These are phyloP conservation scores for Glaciozyma martinii DNA, from an alignment of 768 basidiomycete genomes.

Conservation along the genomic window DNA sequence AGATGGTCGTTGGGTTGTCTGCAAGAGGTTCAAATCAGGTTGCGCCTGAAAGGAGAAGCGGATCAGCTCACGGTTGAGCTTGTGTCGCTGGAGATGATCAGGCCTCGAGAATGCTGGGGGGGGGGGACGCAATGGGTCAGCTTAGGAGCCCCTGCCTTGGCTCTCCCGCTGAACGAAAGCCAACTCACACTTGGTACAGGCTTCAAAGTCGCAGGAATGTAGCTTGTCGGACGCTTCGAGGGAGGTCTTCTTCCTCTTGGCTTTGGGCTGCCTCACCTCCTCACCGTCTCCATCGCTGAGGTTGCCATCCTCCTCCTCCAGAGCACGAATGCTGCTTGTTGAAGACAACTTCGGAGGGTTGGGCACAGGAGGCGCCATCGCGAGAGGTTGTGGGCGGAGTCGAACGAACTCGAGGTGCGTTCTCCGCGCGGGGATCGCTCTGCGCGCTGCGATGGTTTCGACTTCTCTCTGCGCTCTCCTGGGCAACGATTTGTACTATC, in stretches of 20 bases:
- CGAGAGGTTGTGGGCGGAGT: too few species aligned
- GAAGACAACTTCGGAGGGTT: not conserved
- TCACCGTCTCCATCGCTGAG: not conserved
- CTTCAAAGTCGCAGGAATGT: slow-evolving; percentile 19
- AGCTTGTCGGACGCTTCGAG: slow-evolving; percentile 21
- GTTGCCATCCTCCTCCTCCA: slow-evolving; percentile 13
- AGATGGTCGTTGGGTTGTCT: slow-evolving; percentile 18
- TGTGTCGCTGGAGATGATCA: slow-evolving; percentile 29
- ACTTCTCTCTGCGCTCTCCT: too few species aligned
- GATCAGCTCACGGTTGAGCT: slow-evolving; percentile 13
- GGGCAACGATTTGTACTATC: too few species aligned
- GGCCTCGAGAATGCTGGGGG: slow-evolving; percentile 24
- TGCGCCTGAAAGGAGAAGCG: too few species aligned
- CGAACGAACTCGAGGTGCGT: too few species aligned
- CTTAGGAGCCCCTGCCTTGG: not conserved
- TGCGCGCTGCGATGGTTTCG: too few species aligned
- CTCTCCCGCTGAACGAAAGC: not conserved
- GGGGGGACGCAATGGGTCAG: not conserved
- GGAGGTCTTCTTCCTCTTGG: slow-evolving; percentile 6
- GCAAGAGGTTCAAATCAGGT: too few species aligned
- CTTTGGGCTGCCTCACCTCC: not conserved
- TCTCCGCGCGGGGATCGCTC: too few species aligned
- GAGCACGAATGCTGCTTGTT: not conserved
- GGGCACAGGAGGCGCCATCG: not conserved
- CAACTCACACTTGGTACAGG: slow-evolving; percentile 23